Base-by-base conservation (phyloP, 805 yeast species). In the Nakazawaea molendinolei region DNA sequence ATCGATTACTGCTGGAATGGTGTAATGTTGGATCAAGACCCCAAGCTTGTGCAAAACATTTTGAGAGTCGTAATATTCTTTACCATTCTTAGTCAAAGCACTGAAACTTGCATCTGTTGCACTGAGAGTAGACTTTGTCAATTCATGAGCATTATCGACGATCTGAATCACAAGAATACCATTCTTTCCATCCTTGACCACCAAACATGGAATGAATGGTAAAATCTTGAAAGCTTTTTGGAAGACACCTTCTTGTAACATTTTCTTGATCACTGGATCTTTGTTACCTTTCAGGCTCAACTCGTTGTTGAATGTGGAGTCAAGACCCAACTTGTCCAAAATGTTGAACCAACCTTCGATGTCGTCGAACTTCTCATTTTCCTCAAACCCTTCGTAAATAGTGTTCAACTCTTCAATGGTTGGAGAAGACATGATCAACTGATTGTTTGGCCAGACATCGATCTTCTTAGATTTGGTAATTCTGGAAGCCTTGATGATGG, bases 291-390 rank as follows among this genome's bases (percentile, higher is more conserved):
- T 40, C 0, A 56, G 52, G 13, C 65, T 69, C 38, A 79, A 51
- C 32, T 60, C 60, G 16, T 65, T 67, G 35, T 81, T 56, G 26
- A 38, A 38, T 40, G 78, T 64, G 1, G 47, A 48, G 42, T 69
- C 67, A 5, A 76, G 47, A 1, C 75, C 74, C 18, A 84, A 54
- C 1, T 69, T 49, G 46, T 86, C 95, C 10, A 86, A 53, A 1
- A 76, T 61, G 1, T 83, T 80, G 55, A 86, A 86, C 95, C 95
- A 87, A 3, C 54, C 44, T 33, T 77, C 79, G 18, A 65, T 50
- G 42, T 76, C 79, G 8, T 60, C 65, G 43, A 72, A 70, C 24
- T 52, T 47, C 3, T 56, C 67, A 1, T 49, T 39, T 5, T 51
- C 58, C 5, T 52, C 47, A 46, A 84, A 74, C 6, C 75, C 52